Percentiles rank a stretch among this genome's conserved stretches.
Conservation (phyloP, 257 asterid genomes). For the Linderniella brevidens region DNA sequence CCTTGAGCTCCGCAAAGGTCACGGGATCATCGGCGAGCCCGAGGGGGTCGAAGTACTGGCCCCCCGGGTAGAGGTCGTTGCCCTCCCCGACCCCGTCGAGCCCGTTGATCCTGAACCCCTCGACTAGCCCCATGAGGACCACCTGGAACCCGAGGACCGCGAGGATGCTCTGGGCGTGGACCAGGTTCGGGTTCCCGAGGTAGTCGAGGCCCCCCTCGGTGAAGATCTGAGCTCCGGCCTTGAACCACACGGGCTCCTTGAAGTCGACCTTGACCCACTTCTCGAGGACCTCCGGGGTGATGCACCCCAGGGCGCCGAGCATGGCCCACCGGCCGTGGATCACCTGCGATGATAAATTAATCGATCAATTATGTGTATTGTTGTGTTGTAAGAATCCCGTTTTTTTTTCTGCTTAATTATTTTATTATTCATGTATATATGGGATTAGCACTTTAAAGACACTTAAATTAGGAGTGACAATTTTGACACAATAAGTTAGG, state of each 20-base stretch:
- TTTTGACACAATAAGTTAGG: too few species aligned
- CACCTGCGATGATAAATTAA: slow-evolving; percentile 8
- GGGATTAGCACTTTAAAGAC: too few species aligned
- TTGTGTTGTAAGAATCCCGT: not conserved
- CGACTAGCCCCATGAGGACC: slow-evolving; percentile 33
- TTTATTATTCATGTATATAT: too few species aligned
- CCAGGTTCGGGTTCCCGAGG: slow-evolving; percentile 32
- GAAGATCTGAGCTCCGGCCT: slow-evolving; percentile 36
- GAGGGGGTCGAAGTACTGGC: slow-evolving; percentile 29
- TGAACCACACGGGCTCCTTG: slow-evolving; percentile 40
- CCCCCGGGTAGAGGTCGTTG: slow-evolving; percentile 28
- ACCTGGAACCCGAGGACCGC: slow-evolving; percentile 32
- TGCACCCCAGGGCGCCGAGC: slow-evolving; percentile 40
- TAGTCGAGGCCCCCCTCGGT: slow-evolving; percentile 29
- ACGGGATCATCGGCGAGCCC: slow-evolving; percentile 31
- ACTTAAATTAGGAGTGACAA: too few species aligned
- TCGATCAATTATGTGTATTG: not conserved
- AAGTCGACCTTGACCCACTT: slow-evolving; percentile 20
- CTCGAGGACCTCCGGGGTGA: slow-evolving; percentile 29
- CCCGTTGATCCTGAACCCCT: slow-evolving; percentile 27
- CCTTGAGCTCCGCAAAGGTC: slow-evolving; percentile 33
- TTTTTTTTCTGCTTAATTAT: not conserved
- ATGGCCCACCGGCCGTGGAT: slow-evolving; percentile 40
- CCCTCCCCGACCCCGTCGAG: slow-evolving; percentile 27
- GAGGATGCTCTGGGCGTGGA: slow-evolving; percentile 30